Evolutionary conservation across 2,329 filamentous ascomycete genomes (phyloP), one percentile per base, ranked within the genome.

Genomic region (Alternaria brassicae): DNA sequence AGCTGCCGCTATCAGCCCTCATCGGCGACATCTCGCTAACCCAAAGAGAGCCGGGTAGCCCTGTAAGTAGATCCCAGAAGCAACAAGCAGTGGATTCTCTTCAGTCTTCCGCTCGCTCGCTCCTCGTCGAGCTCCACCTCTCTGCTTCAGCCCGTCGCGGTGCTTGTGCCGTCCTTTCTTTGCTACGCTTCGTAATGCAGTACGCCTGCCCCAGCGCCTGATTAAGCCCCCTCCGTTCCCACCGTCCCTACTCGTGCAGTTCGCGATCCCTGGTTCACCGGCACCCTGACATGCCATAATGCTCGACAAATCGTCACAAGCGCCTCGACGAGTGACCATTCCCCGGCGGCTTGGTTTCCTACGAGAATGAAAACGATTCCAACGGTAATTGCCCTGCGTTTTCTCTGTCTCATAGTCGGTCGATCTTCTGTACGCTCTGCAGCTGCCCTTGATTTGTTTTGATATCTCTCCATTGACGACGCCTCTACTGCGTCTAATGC

Each of bases 321-420:
- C 68, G 69, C 69, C 68, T 71, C 69, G 72, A 73, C 73, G 73
- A 77, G 71, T 71, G 74, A 76, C 68, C 72, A 71, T 66, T 72
- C 66, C 69, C 73, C 67, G 72, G 72, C 72, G 73, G 70, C 72
- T 66, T 71, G 67, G 66, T 69, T 67, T 70, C 65, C 72, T 72
- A 74, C 61, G 76, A 80, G 77, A 73, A 81, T 81, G 79, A 81
- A 80, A 79, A 81, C 78, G 61, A 76, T 80, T 75, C 77, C 79
- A 70, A 80, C 78, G 78, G 79, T 81, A 78, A 73, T 40, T 69
- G 66, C 61, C 56, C 61, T 62, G 58, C 63, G 55, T 68, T 66
- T 40, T 65, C 60, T 60, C 60, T 60, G 40, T 49, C 58, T 58
- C 57, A 40, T 56, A 56, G 57, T 51, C 60, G 39, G 50, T 54